Percentiles rank a stretch among this genome's conserved stretches.
phyloP scores from a whole-genome alignment of 192 early-diverging fungal species.

The Coemansia sp. region DNA sequence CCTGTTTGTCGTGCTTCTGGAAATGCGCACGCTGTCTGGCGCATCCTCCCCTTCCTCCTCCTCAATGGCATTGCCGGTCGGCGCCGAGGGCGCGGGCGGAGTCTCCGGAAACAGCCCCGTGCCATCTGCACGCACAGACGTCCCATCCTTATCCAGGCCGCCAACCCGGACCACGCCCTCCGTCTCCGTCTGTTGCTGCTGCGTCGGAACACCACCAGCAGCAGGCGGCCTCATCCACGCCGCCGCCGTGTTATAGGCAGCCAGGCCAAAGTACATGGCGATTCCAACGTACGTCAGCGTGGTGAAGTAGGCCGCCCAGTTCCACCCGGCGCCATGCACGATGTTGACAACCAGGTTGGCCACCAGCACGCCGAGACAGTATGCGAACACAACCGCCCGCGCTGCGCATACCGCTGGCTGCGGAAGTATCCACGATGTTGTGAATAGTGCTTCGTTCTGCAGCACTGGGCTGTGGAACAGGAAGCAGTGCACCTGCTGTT shows the following conservation, averaged over 20 bases:
- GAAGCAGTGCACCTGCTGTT: constrained; percentile 20
- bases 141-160: neutral
- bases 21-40: no score
- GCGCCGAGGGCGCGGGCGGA: no score
- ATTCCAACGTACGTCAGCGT: constrained; percentile 46
- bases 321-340: constrained; percentile 43
- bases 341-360: constrained; percentile 40
- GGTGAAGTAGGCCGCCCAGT: constrained; percentile 52
- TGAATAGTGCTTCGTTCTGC: constrained; percentile 21
- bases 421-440: constrained; percentile 42
- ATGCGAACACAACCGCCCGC: constrained; percentile 20
- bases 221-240: neutral
- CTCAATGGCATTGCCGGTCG: no score
- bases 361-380: constrained; percentile 37
- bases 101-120: no score
- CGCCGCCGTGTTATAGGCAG: constrained; percentile 26
- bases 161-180: neutral
- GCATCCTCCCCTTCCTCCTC: no score
- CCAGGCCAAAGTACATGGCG: constrained; percentile 42
- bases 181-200: neutral
- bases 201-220: neutral
- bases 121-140: neutral
- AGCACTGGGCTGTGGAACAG: constrained; percentile 35
- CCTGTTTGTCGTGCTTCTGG: neutral
- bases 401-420: constrained; percentile 13